These are phyloP conservation scores for Fragaria ananassa DNA, from an alignment of 306 rosid species.

Conservation along the genomic window DNA sequence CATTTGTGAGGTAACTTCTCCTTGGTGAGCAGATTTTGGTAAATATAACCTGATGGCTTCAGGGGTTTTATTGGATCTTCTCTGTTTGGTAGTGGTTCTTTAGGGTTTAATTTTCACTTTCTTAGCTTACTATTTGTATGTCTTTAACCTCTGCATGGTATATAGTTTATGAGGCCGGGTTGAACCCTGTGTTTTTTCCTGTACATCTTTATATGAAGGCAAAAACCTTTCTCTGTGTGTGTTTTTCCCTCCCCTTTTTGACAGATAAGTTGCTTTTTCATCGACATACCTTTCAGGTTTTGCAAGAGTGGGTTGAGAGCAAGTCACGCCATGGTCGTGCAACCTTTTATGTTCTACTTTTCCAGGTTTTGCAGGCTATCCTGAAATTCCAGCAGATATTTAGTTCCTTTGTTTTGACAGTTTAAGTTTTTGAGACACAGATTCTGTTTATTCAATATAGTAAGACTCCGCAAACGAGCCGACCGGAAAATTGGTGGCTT, in stretches of 20 bases:
- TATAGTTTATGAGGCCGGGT: too few relatives aligned
- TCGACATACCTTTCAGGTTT: constrained; percentile 60
- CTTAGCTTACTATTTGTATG: too few relatives aligned
- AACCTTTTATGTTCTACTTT: constrained; percentile 92
- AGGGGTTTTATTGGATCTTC: too few relatives aligned
- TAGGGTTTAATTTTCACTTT: too few relatives aligned
- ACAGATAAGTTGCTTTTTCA: constrained; percentile 1
- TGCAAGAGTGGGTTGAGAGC: constrained; percentile 99
- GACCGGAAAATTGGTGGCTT: too few relatives aligned
- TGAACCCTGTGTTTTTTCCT: background rate
- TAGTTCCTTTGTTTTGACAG: background rate
- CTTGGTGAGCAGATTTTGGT: too few relatives aligned
- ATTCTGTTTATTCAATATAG: background rate
- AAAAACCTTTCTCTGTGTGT: background rate
- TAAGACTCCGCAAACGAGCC: background rate
- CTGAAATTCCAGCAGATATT: background rate
- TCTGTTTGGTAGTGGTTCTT: too few relatives aligned
- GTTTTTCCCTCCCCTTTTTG: background rate
- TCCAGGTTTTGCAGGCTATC: constrained; percentile 86
- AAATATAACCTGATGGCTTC: too few relatives aligned
- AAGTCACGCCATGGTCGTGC: constrained; percentile 99
- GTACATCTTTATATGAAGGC: background rate
- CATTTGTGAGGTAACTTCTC: too few relatives aligned
- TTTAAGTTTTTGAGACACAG: background rate
- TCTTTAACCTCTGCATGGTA: too few relatives aligned